Base-by-base conservation (phyloP, 1,284 basidiomycete genomes). In the Fomitiporia mediterranea region DNA sequence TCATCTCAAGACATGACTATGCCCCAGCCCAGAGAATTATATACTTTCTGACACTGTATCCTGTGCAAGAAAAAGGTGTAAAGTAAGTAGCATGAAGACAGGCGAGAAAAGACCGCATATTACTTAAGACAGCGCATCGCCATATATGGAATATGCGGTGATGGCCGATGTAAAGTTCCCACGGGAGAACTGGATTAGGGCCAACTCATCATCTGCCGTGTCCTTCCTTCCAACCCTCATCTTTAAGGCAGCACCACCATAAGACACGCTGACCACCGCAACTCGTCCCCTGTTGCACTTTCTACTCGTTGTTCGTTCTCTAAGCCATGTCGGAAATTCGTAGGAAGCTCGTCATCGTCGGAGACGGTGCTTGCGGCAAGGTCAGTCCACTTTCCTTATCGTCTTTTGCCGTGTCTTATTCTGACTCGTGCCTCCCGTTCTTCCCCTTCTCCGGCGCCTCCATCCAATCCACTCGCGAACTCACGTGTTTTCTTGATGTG, bases 341-440 rank as follows among this genome's bases (percentile, higher is more conserved):
- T 72, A 83, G 84, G 69, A 89, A 89, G 70, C 82, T 89, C 61
- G 86, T 89, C 68, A 86, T 89, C 69, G 86, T 89, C 60, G 86
- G 86, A 62, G 86, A 89, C 72, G 87, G 87, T 78, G 87, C 87
- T 71, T 91, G 89, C 64, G 88, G 89, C 72, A 90, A 90, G 82
- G 83, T 83, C 39, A 48, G 65, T 63, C 30, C 21, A 53, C 44
- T 35, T 23, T 48, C 7, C 47, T 53, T 42, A 46, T 56, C 42
- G 35, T 39, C 42, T 13, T 28, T 23, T 25, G 15, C 17, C 25
- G 25, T 35, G 32, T 59, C 55, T 23, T 32, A 28, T 51, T 27
- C 38, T 51, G 23, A 51, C 30, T n/a, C n/a, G n/a, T n/a, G n/a
- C n/a, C n/a, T 21, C 23, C 28, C 25, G 28, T 11, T 30, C 23